These are phyloP conservation scores for Poronia punctata DNA, from an alignment of 495 filamentous ascomycete species.

Conservation along the genomic window DNA sequence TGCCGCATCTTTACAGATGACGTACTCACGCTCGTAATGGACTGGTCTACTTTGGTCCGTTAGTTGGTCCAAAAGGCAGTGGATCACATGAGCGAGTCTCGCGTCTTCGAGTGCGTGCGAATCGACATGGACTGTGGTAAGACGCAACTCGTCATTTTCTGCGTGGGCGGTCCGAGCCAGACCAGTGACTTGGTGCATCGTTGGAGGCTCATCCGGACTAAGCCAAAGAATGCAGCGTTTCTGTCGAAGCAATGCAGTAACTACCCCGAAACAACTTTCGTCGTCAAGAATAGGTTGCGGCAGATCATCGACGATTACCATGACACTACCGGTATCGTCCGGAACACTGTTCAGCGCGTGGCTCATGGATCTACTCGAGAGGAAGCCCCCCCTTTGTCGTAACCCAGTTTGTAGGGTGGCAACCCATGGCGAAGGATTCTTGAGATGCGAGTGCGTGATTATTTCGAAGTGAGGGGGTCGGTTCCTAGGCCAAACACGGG, in stretches of 20 bases:
- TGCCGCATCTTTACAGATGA: neutral
- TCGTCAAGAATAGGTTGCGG: neutral
- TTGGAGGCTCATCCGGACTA: neutral
- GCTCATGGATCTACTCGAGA: neutral
- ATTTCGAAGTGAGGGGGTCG: too few species aligned
- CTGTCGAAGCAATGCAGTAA: neutral
- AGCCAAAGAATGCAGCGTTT: neutral
- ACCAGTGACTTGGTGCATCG: constrained; percentile 1
- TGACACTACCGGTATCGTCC: neutral
- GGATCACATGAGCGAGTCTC: too few species aligned
- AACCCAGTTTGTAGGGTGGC: too few species aligned
- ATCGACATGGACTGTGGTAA: neutral
- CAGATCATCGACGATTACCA: neutral
- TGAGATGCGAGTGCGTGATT: too few species aligned
- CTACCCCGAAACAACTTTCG: neutral
- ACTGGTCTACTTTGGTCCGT: too few species aligned
- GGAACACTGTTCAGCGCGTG: neutral
- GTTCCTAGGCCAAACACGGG: too few species aligned
- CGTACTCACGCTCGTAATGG: neutral
- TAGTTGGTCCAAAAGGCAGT: too few species aligned
- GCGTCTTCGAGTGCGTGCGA: neutral
- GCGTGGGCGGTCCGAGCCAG: neutral
- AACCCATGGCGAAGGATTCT: too few species aligned
- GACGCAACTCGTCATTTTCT: neutral
- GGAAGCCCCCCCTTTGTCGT: too few species aligned